Percentiles rank a stretch among this genome's conserved stretches.
These are phyloP conservation scores for Candida fluviatilis DNA, from an alignment of 805 yeast genomes.

Conservation along the genomic window DNA sequence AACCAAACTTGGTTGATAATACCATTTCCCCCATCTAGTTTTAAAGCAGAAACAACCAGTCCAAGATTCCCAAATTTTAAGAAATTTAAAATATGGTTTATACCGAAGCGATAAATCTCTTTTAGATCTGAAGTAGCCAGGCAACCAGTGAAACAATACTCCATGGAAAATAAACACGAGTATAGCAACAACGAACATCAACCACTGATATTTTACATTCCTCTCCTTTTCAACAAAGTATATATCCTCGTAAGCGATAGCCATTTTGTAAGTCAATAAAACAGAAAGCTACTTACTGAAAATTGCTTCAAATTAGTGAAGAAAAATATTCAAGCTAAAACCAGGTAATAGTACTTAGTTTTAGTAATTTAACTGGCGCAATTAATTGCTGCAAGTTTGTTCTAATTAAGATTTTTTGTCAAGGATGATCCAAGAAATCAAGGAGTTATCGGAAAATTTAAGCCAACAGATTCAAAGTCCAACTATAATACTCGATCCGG, in stretches of 20 bases:
- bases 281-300: too few species aligned
- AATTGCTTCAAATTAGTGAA: too few species aligned
- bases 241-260: conserved; percentile 35
- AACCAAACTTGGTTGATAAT: conserved; percentile 40
- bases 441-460: conserved; percentile 3
- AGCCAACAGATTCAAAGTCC: not conserved
- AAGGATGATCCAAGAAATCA: not conserved
- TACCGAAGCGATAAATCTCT: conserved; percentile 15
- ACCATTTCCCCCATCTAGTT: conserved; percentile 15
- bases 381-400: too few species aligned
- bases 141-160: conserved; percentile 39
- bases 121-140: conserved; percentile 23
- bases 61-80: conserved; percentile 23
- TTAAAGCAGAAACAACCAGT: conserved; percentile 23
- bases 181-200: conserved; percentile 24
- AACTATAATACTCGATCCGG: not conserved
- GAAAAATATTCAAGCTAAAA: too few species aligned
- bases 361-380: too few species aligned
- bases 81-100: conserved; percentile 20
- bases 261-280: conserved; percentile 6
- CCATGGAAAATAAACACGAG: conserved; percentile 33
- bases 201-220: conserved; percentile 34
- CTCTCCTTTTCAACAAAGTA: conserved; percentile 35
- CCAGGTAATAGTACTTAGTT: too few species aligned
- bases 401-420: too few species aligned